Percentiles rank a stretch among this genome's conserved stretches.
phyloP scores from a whole-genome alignment of 2,329 filamentous ascomycete genomes.

The Fusarium dlaminii region DNA sequence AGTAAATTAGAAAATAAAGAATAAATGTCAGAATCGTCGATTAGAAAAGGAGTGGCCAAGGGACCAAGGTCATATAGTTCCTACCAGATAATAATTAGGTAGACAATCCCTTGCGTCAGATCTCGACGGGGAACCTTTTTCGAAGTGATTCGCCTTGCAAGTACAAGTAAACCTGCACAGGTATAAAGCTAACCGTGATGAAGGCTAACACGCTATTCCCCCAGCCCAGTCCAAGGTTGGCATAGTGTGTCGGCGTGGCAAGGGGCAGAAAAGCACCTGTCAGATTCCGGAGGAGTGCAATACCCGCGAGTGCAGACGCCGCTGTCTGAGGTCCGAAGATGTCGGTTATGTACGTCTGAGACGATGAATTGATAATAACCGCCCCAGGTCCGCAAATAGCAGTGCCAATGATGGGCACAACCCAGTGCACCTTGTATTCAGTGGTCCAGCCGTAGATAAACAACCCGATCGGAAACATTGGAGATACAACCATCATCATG shows the following conservation, averaged over 20 bases:
- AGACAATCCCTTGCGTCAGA: not conserved
- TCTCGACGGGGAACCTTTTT: slow-evolving; percentile 2
- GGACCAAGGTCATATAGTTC: no score
- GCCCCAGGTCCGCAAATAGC: not conserved
- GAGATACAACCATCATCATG: slow-evolving; percentile 9
- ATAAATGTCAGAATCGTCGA: accelerated
- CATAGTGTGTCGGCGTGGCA: slow-evolving; percentile 30
- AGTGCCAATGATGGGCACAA: slow-evolving; percentile 17
- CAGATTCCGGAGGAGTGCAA: slow-evolving; percentile 22
- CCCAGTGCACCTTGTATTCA: slow-evolving; percentile 25
- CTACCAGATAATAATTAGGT: not conserved
- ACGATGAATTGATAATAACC: not conserved
- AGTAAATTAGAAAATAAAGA: not conserved
- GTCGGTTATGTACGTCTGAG: not conserved
- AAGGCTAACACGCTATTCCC: slow-evolving; percentile 53
- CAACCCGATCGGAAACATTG: slow-evolving; percentile 15
- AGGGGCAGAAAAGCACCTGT: slow-evolving; percentile 12
- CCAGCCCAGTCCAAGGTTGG: slow-evolving; percentile 56
- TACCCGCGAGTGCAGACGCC: slow-evolving; percentile 23
- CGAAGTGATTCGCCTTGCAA: slow-evolving; percentile 50
- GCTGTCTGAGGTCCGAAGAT: not conserved
- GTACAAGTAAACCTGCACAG: slow-evolving; percentile 51
- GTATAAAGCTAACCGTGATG: slow-evolving; percentile 52
- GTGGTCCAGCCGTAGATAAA: slow-evolving; percentile 34
- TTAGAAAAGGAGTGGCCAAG: accelerated